Evolutionary conservation across 441 rosid genomes (phyloP).

Genomic region (Corymbia citriodora): DNA sequence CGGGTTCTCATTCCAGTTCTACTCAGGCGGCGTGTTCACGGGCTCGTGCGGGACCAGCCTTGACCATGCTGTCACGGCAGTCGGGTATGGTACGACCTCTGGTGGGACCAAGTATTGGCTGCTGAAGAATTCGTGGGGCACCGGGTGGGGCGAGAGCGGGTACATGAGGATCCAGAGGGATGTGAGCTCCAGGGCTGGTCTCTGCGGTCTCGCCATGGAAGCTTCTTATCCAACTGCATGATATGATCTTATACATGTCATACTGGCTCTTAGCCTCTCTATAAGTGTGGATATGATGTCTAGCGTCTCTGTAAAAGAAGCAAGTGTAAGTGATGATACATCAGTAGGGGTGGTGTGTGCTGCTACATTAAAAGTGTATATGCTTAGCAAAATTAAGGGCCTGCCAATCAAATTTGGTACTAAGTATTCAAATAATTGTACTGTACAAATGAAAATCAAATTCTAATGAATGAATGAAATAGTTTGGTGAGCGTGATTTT

Average conservation of each 20-base stretch:
- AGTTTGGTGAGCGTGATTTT: background rate
- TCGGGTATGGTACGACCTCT: background rate
- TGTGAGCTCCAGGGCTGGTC: slow-evolving; percentile 1
- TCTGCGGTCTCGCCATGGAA: slow-evolving; percentile 10
- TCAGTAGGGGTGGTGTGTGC: background rate
- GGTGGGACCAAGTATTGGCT: slow-evolving; percentile 12
- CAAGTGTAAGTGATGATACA: background rate
- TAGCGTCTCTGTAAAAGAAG: background rate
- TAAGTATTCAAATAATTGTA: background rate
- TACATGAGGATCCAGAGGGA: slow-evolving; percentile 8
- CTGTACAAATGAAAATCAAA: background rate
- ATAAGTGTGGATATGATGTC: background rate
- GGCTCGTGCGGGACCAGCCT: slow-evolving; percentile 4
- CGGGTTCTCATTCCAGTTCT: slow-evolving; percentile 6
- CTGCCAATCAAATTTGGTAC: background rate
- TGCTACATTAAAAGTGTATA: background rate
- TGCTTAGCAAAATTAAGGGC: background rate
- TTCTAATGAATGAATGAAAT: background rate
- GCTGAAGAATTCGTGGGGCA: slow-evolving; percentile 16
- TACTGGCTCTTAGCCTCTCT: background rate
- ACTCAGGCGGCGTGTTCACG: slow-evolving; percentile 1
- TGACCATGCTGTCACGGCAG: background rate
- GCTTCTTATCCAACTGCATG: slow-evolving; percentile 11
- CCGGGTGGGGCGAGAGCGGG: slow-evolving; percentile 9
- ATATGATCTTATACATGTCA: background rate